phyloP scores from a whole-genome alignment of 306 rosid genomes.

The Dalbergia cultrata region DNA sequence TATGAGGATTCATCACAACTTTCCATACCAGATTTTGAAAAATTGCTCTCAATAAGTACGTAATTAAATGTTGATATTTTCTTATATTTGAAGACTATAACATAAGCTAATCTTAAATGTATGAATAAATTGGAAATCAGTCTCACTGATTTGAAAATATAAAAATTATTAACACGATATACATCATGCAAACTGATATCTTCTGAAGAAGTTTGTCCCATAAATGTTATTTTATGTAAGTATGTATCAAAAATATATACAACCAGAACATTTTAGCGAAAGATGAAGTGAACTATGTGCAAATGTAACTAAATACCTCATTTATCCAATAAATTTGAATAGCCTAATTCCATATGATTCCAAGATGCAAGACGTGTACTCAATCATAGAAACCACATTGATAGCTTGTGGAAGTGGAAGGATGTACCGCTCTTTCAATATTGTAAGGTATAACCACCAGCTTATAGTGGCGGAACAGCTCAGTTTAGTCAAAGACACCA shows the following conservation, averaged over 20 bases:
- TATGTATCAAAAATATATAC: neutral
- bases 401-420: neutral
- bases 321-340: constrained; percentile 4
- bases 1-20: constrained; percentile 22
- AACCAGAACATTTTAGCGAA: neutral
- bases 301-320: neutral
- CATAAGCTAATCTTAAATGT: constrained; percentile 10
- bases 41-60: constrained; percentile 16
- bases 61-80: constrained; percentile 31
- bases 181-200: constrained; percentile 15
- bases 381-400: constrained; percentile 5
- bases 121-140: constrained; percentile 42
- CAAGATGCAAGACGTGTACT: constrained; percentile 17
- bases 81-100: constrained; percentile 27
- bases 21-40: constrained; percentile 29
- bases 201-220: constrained; percentile 14
- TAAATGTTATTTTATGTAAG: constrained; percentile 14
- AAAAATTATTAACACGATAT: constrained; percentile 20
- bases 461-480: constrained; percentile 23
- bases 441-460: neutral
- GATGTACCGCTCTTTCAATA: neutral
- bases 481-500: constrained; percentile 25
- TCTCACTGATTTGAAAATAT: constrained; percentile 3
- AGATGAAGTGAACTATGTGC: constrained; percentile 11
- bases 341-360: constrained; percentile 11